Percentiles rank a stretch among this genome's conserved stretches.
phyloP scores from a whole-genome alignment of 163 green algal genomes.

The Chloroidium sp. region DNA sequence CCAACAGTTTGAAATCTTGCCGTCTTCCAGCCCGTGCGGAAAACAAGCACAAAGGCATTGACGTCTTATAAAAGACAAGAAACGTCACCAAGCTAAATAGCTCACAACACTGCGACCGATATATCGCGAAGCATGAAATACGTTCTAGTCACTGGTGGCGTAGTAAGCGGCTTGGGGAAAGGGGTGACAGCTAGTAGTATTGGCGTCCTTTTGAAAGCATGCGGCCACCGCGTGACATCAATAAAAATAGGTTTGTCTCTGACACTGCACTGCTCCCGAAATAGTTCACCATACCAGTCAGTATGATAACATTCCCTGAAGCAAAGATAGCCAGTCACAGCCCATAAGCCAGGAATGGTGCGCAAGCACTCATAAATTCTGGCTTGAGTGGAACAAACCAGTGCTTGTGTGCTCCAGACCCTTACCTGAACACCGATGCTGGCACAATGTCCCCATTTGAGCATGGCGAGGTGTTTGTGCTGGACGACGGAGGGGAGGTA shows the following conservation, averaged over 20 bases:
- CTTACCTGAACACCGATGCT: slow-evolving; percentile 98
- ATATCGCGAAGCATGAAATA: slow-evolving; percentile 77
- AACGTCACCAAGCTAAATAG: too few species aligned
- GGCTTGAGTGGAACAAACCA: too few species aligned
- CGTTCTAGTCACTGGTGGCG: slow-evolving; percentile 92
- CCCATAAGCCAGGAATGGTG: too few species aligned
- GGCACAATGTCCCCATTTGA: slow-evolving; percentile 99
- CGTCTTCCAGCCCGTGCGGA: too few species aligned
- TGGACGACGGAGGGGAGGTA: slow-evolving; percentile 96
- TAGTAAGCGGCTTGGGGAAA: slow-evolving; percentile 97
- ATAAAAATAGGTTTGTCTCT: slow-evolving; percentile 89
- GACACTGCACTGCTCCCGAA: background rate
- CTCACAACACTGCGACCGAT: too few species aligned
- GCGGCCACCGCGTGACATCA: slow-evolving; percentile 85
- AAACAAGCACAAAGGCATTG: too few species aligned
- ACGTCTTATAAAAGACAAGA: too few species aligned
- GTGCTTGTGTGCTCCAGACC: slow-evolving; percentile 58
- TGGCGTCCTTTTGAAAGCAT: slow-evolving; percentile 91
- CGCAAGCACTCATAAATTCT: too few species aligned
- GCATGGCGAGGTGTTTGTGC: slow-evolving; percentile 97
- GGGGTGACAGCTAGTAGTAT: slow-evolving; percentile 92
- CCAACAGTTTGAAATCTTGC: too few species aligned
- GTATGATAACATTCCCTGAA: too few species aligned
- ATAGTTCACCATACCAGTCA: too few species aligned
- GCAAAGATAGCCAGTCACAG: too few species aligned